Conservation (phyloP, 495 filamentous ascomycete genomes). For the Cercophora newfieldiana region DNA sequence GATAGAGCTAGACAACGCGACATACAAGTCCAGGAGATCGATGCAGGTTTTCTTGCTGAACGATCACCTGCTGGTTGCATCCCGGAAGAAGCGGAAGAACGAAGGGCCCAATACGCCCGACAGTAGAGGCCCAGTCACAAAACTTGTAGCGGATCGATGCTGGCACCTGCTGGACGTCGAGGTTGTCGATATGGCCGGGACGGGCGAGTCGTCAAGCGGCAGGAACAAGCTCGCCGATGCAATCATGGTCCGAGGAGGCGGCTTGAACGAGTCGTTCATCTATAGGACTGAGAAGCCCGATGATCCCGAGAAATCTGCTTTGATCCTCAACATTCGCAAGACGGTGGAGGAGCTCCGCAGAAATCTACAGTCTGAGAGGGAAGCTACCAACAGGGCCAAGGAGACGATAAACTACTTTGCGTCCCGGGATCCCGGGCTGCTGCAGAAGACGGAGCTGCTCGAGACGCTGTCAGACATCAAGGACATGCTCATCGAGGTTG, state of each 20-base stretch:
- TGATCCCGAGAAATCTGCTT: slow-evolving; percentile 69
- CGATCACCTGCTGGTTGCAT: slow-evolving; percentile 88
- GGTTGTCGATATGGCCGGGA: slow-evolving; percentile 78
- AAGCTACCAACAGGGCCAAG: slow-evolving; percentile 71
- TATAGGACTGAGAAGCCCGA: slow-evolving; percentile 79
- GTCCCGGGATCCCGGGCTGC: slow-evolving; percentile 65
- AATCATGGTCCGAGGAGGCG: slow-evolving; percentile 82
- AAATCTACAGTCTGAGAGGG: slow-evolving; percentile 76
- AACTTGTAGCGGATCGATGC: slow-evolving; percentile 88
- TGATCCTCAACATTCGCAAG: slow-evolving; percentile 87
- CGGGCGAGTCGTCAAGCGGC: slow-evolving; percentile 55
- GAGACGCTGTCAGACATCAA: slow-evolving; percentile 67
- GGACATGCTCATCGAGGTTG: slow-evolving; percentile 89
- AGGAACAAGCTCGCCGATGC: slow-evolving; percentile 77
- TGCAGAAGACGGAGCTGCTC: slow-evolving; percentile 71
- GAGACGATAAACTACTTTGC: slow-evolving; percentile 82
- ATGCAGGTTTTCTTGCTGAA: slow-evolving; percentile 92
- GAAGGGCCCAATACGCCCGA: slow-evolving; percentile 62
- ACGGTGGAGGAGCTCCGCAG: slow-evolving; percentile 87
- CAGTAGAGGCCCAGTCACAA: slow-evolving; percentile 63
- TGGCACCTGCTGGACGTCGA: slow-evolving; percentile 94
- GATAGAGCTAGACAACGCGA: slow-evolving; percentile 96
- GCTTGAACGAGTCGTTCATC: slow-evolving; percentile 82
- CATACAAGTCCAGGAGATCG: slow-evolving; percentile 82
- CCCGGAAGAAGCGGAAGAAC: slow-evolving; percentile 82